phyloP scores from a whole-genome alignment of 1,139 yeast genomes.

The Yamadazyma pseudoaaseri region DNA sequence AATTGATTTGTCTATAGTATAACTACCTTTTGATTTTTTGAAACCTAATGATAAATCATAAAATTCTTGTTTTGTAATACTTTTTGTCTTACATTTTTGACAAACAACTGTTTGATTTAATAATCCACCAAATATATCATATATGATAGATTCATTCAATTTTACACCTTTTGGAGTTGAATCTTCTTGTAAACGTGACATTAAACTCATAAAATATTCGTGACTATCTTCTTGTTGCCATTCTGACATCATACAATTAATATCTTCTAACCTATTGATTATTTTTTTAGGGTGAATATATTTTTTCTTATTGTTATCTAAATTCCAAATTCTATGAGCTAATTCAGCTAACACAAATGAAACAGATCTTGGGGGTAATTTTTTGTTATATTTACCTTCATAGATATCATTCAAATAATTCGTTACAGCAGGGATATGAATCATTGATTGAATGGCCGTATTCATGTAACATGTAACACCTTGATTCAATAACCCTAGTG shows the following conservation, averaged over 20 bases:
- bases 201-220: conserved; percentile 89
- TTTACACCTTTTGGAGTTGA: conserved; percentile 86
- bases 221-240: conserved; percentile 99
- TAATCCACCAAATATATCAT: conserved; percentile 92
- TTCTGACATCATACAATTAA: conserved; percentile 93
- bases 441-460: conserved; percentile 85
- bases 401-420: conserved; percentile 73
- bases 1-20: conserved; percentile 71
- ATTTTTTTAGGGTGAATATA: conserved; percentile 73
- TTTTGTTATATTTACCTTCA: conserved; percentile 45
- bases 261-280: conserved; percentile 72
- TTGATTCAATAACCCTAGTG: conserved; percentile 81
- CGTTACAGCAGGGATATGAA: conserved; percentile 89
- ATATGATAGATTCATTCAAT: conserved; percentile 75
- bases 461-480: conserved; percentile 98
- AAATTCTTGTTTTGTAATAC: conserved; percentile 91
- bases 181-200: conserved; percentile 88
- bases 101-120: conserved; percentile 84
- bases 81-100: conserved; percentile 71
- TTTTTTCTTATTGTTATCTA: conserved; percentile 33
- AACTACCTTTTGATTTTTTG: conserved; percentile 42
- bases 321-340: conserved; percentile 63
- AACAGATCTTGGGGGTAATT: conserved; percentile 58
- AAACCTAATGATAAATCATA: conserved; percentile 84
- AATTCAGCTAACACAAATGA: conserved; percentile 73